Evolutionary conservation across 2,329 filamentous ascomycete genomes (phyloP).

Genomic region (Diaporthe velutina): DNA sequence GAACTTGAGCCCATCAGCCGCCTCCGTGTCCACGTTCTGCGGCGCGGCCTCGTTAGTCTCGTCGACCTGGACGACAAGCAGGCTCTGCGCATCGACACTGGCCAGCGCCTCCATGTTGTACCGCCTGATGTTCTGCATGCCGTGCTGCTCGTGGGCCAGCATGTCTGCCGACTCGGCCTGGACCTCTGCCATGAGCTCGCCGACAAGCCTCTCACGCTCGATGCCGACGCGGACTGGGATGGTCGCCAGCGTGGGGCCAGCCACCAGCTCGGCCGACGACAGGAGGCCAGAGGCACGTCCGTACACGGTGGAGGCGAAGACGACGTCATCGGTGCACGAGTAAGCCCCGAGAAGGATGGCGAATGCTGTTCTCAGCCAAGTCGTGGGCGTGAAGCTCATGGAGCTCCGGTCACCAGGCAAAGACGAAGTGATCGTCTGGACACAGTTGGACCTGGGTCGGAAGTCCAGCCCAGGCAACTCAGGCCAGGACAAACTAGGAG

Average conservation of each 20-base stretch:
- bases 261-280: not conserved
- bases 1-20: slow-evolving; percentile 4
- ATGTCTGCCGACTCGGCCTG: slow-evolving; percentile 28
- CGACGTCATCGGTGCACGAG: not conserved
- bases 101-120: slow-evolving; percentile 29
- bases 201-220: not conserved
- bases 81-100: slow-evolving; percentile 19
- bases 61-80: slow-evolving; percentile 29
- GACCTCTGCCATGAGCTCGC: slow-evolving; percentile 1
- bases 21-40: slow-evolving; percentile 2
- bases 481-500: not conserved
- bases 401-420: not conserved
- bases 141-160: slow-evolving; percentile 28
- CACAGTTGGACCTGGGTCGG: not conserved
- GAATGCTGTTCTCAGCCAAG: not conserved
- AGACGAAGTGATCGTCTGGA: not conserved
- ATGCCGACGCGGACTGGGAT: slow-evolving; percentile 16
- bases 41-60: slow-evolving; percentile 5
- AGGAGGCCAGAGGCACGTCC: not conserved
- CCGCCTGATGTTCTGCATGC: slow-evolving; percentile 33
- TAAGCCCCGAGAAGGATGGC: not conserved
- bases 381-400: not conserved
- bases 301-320: not conserved
- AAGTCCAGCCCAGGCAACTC: not conserved
- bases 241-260: not conserved